phyloP scores from a whole-genome alignment of 345 rosid species.

The Salix arbutifolia region DNA sequence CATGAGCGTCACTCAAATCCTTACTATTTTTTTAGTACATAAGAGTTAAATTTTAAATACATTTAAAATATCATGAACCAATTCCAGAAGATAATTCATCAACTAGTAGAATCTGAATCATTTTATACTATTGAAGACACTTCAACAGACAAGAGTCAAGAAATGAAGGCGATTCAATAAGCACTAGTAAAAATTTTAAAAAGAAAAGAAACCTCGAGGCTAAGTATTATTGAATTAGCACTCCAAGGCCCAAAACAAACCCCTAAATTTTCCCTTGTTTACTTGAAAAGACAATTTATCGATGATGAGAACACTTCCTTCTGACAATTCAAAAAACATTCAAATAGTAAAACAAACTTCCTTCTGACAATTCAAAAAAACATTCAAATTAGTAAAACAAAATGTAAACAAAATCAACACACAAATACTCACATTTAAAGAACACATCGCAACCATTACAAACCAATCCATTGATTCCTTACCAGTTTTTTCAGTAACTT shows the following conservation, averaged over 20 bases:
- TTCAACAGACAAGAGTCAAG: not conserved
- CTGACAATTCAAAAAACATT: not conserved
- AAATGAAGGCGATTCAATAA: not conserved
- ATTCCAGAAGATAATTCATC: not conserved
- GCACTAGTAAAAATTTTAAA: not conserved
- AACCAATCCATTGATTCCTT: constrained; percentile 33
- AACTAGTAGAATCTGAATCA: not conserved
- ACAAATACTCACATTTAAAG: not conserved
- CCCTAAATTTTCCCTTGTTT: not conserved
- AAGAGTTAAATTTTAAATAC: not conserved
- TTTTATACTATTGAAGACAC: not conserved
- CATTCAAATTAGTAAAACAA: not conserved
- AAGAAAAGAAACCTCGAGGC: not conserved
- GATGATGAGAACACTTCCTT: too few species aligned
- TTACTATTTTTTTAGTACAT: not conserved
- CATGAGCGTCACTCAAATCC: not conserved
- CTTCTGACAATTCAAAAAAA: not conserved
- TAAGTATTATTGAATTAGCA: not conserved
- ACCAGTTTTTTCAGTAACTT: constrained; percentile 58
- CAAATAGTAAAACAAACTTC: not conserved
- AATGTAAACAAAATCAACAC: not conserved
- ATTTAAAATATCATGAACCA: not conserved
- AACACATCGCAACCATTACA: not conserved
- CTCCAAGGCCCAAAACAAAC: not conserved
- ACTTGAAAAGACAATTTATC: not conserved